Evolutionary conservation across 495 filamentous ascomycete genomes (phyloP).

Genomic region (Hamigera avellanea): DNA sequence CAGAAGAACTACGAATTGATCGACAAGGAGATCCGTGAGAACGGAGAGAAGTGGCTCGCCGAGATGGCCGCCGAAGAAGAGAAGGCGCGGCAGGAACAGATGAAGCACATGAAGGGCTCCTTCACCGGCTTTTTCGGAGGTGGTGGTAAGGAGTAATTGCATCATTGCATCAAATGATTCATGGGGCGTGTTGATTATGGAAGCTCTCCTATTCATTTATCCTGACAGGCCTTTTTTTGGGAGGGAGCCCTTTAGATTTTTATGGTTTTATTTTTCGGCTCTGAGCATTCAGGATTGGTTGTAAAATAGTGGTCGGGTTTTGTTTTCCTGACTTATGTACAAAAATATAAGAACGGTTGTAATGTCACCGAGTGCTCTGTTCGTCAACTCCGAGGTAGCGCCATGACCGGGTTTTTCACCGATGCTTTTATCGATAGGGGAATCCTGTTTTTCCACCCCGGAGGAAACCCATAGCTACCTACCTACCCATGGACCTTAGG

Average conservation of each 20-base stretch:
- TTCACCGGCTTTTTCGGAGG: conserved; percentile 45
- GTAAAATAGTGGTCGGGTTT: background rate
- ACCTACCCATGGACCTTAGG: no score
- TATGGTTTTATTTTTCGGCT: background rate
- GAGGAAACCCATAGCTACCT: no score
- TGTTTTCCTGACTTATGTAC: background rate
- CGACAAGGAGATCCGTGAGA: conserved; percentile 79
- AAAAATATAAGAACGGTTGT: background rate
- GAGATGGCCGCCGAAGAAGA: conserved; percentile 80
- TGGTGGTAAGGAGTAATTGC: conserved; percentile 21
- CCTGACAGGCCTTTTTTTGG: background rate
- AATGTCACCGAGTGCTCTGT: no score
- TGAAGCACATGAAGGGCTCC: conserved; percentile 71
- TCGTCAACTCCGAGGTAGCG: no score
- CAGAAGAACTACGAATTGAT: conserved; percentile 79
- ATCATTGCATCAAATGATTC: conserved; percentile 2
- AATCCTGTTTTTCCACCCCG: no score
- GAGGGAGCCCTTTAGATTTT: background rate
- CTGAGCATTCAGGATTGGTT: background rate
- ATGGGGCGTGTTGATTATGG: background rate
- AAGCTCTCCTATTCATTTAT: background rate
- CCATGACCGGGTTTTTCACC: no score
- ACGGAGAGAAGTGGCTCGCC: conserved; percentile 87
- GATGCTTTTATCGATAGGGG: no score
- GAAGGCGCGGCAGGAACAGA: conserved; percentile 75